phyloP scores from a whole-genome alignment of 208 protist genomes.

The Tetramitus jugosus region DNA sequence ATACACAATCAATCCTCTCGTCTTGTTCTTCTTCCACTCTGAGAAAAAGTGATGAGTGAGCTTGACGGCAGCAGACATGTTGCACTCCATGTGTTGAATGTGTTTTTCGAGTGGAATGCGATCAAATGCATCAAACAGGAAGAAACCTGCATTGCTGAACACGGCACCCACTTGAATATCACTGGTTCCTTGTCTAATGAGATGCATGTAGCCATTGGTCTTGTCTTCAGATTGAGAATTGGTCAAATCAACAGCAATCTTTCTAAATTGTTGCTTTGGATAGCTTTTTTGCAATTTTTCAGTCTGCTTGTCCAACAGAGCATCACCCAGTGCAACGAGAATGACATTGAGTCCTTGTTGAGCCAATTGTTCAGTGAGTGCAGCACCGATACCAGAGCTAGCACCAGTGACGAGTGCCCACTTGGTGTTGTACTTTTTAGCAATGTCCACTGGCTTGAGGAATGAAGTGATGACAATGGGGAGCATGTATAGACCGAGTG shows the following conservation, averaged over 20 bases:
- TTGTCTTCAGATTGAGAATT: not conserved
- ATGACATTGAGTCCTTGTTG: constrained; percentile 20
- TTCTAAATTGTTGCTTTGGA: not conserved
- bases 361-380: not conserved
- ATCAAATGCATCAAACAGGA: not conserved
- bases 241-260: not conserved
- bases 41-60: constrained; percentile 12
- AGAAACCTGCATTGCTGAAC: constrained; percentile 23
- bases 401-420: constrained; percentile 28
- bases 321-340: constrained; percentile 11
- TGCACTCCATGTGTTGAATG: constrained; percentile 9
- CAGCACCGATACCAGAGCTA: constrained; percentile 4
- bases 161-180: constrained; percentile 12
- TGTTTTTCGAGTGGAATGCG: not conserved
- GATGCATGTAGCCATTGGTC: constrained; percentile 12
- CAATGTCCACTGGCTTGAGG: no score
- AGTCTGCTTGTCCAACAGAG: not conserved
- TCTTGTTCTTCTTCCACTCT: constrained; percentile 2
- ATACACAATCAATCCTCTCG: not conserved
- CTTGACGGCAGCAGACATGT: not conserved
- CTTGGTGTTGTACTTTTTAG: not conserved
- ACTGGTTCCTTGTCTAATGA: constrained; percentile 9
- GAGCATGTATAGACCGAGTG: no score
- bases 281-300: not conserved
- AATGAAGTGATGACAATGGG: no score